A percentile compares a stretch with the other conserved stretches of the same genome.
phyloP scores from a whole-genome alignment of 768 basidiomycete species.

The Lentinula edodes region DNA sequence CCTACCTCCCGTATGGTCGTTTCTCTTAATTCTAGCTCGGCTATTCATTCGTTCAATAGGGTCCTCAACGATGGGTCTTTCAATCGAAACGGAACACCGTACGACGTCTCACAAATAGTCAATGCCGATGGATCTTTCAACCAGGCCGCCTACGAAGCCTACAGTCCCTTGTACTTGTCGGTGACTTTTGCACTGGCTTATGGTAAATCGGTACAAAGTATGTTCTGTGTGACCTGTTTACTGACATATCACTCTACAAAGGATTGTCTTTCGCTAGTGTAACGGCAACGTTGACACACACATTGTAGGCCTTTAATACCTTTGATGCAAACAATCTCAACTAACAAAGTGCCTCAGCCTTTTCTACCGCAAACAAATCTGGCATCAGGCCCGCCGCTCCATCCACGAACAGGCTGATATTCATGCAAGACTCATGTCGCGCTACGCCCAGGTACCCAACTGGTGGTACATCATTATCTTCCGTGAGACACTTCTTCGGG shows the following conservation, averaged over 20 bases:
- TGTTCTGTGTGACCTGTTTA: slow-evolving; percentile 43
- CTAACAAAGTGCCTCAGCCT: slow-evolving; percentile 24
- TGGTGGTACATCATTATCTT: slow-evolving; percentile 82
- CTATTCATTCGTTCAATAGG: neutral
- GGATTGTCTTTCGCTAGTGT: slow-evolving; percentile 76
- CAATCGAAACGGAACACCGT: slow-evolving; percentile 53
- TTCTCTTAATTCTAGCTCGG: neutral
- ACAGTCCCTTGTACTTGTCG: slow-evolving; percentile 60
- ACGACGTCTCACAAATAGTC: slow-evolving; percentile 56
- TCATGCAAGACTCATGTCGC: slow-evolving; percentile 76
- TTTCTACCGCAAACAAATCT: slow-evolving; percentile 77
- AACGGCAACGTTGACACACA: slow-evolving; percentile 69
- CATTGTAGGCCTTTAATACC: slow-evolving; percentile 21
- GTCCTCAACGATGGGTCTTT: slow-evolving; percentile 35
- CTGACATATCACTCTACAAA: slow-evolving; percentile 24
- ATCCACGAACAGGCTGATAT: slow-evolving; percentile 80
- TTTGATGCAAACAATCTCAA: neutral
- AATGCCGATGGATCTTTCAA: slow-evolving; percentile 52
- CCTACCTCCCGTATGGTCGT: slow-evolving; percentile 47
- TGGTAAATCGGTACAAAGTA: slow-evolving; percentile 74
- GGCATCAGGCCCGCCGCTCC: slow-evolving; percentile 61
- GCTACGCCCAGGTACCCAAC: slow-evolving; percentile 73
- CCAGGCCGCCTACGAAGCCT: slow-evolving; percentile 44
- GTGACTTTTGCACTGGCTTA: slow-evolving; percentile 75
- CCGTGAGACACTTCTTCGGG: slow-evolving; percentile 29